Evolutionary conservation across 139 green algal species (phyloP), one percentile per base, ranked within the genome.

Genomic region (Micractinium conductrix): DNA sequence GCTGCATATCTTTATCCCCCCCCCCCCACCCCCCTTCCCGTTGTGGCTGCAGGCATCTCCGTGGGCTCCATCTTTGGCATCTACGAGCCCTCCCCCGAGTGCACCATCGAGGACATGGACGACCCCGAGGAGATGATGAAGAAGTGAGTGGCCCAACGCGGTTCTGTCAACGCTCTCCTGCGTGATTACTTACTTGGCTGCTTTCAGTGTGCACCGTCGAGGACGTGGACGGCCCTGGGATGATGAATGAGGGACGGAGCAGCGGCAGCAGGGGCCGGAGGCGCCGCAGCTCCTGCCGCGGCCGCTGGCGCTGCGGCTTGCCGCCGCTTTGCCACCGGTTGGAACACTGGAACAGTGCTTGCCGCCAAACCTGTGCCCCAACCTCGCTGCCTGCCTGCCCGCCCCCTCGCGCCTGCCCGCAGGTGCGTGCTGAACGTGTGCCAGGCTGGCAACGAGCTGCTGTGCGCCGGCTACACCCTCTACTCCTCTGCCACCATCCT

Each of bases 51-150:
- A 63, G 96, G 95, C 82, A 98, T 99, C 87, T 96, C 91, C 30
- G 95, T 96, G 16, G 97, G 97, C 76, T 97, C 93, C 89, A 99
- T 99, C 93, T 99, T 98, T 81, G 97, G 97, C 85, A 94, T 98
- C 81, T 99, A 98, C 85, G 92, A 91, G 82, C 94, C 95, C 69
- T 90, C 75, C 40, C 94, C 97, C 75, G 93, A 97, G 90, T 99
- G 96, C 93, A 80, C 88, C 37, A 90, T 90, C 35, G 82, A 86
- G 48, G 93, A 96, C 83, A 91, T 94, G 86, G 93, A 97, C 73
- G 89, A 96, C 88, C 88, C 93, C 33, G 76, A 83, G 78, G 78
- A 55, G 37, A 83, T 83, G 78, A 83, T 83, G 78, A 74, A 83
- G 62, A 83, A 83, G 78, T 78, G 70, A 76, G 69, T 17, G 35